Evolutionary conservation across 106 monocot species (phyloP), one percentile per base, ranked within the genome.

Genomic region (Allium sativum): DNA sequence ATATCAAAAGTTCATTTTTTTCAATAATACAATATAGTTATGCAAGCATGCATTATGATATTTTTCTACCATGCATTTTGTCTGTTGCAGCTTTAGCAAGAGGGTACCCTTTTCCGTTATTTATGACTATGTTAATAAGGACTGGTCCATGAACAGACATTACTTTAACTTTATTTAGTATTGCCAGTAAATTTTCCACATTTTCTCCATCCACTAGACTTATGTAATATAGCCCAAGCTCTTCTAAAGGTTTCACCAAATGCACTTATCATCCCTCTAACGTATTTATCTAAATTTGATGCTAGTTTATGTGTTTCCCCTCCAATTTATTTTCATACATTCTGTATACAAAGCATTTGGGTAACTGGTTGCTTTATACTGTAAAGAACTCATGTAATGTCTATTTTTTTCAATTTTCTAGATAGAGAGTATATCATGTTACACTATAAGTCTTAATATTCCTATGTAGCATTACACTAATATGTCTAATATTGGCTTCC

Each of bases 201-300:
- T 74, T 84, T 59, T 72, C 72, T 40, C 88, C 88, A 75, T 90
- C 82, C 46, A 90, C 70, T 41, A 85, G 90, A 12, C 90, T 85
- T 61, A 90, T 85, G 58, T 90, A 90, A 70, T 90, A 85, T n/a
- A 90, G 46, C 12, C 90, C 90, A 67, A 90, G 85, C 71, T 90
- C 90, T 74, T 90, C 90, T 68, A 90, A 90, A 20, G 85, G 85
- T 82, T 53, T 84, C 76, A 45, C 85, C 89, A 53, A 52, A 48
- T 43, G 85, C 79, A 62, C 82, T 79, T 41, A 90, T 66, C 85
- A 90, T 84, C 20, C 89, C 89, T 68, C 89, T 78, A 0, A 85
- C 84, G 69, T 85, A 90, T 52, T 90, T 78, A 66, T 90, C 89
- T 54, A 90, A 62, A 66, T 90, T 90, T 10, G 89, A 84, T 44